Percentiles rank a stretch among this genome's conserved stretches.
phyloP scores from a whole-genome alignment of 768 basidiomycete species.

The Russula earlei region DNA sequence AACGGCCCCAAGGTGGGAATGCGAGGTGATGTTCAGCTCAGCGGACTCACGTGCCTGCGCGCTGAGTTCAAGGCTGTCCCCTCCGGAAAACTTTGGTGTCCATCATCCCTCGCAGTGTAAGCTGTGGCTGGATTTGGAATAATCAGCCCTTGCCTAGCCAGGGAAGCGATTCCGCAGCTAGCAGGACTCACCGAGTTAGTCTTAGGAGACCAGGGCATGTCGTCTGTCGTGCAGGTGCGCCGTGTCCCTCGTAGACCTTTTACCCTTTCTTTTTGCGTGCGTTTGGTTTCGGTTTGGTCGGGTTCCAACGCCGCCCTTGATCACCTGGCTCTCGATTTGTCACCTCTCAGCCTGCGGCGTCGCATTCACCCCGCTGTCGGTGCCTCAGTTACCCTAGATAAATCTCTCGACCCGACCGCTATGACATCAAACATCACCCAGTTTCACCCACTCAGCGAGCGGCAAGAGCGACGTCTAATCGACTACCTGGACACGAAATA shows the following conservation, averaged over 20 bases:
- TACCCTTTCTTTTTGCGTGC: conserved; percentile 15
- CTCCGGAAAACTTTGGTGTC: conserved; percentile 91
- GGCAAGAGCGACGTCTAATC: conserved; percentile 54
- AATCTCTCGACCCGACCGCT: not conserved
- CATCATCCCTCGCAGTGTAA: conserved; percentile 59
- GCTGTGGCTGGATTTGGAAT: conserved; percentile 64
- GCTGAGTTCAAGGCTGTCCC: conserved; percentile 89
- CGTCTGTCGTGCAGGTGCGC: conserved; percentile 74
- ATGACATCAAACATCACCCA: not conserved
- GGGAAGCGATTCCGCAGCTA: conserved; percentile 92
- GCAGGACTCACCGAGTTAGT: conserved; percentile 85
- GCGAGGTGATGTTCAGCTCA: conserved; percentile 51
- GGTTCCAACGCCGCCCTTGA: no score
- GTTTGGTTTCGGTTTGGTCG: no score
- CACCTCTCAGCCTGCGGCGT: no score
- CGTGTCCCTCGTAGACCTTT: conserved; percentile 78
- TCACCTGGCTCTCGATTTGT: not conserved
- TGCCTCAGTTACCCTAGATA: not conserved
- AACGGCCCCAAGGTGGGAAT: conserved; percentile 75
- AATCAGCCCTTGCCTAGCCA: conserved; percentile 77
- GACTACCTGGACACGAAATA: conserved; percentile 54
- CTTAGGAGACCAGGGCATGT: conserved; percentile 80
- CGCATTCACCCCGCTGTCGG: no score
- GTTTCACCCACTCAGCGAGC: conserved; percentile 12
- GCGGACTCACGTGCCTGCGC: conserved; percentile 57